Conservation (phyloP, 305 asterid species). For the Fraxinus sp. region DNA sequence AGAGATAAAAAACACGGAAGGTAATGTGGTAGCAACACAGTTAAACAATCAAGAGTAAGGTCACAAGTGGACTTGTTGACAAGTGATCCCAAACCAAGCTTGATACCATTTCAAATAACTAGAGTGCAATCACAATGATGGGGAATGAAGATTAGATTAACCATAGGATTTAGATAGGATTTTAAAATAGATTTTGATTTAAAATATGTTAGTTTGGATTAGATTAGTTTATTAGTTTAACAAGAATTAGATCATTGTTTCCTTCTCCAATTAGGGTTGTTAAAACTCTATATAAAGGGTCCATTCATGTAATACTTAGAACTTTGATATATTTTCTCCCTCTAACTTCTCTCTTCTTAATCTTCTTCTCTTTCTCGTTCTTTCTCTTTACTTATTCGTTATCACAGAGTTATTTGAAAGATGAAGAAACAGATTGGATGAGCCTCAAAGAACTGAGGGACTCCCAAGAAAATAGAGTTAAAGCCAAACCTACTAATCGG, state of each 20-base stretch:
- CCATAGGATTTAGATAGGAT: neutral
- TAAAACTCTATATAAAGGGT: neutral
- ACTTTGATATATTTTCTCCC: neutral
- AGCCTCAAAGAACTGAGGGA: neutral
- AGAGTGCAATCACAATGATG: neutral
- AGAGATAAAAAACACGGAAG: neutral
- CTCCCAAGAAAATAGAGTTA: neutral
- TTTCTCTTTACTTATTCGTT: neutral
- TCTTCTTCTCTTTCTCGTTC: neutral
- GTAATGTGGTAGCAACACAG: neutral
- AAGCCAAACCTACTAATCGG: neutral
- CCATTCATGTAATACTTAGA: neutral
- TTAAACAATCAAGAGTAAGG: neutral
- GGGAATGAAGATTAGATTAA: neutral
- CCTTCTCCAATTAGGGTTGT: neutral
- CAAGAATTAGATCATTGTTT: neutral
- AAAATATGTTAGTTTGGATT: neutral
- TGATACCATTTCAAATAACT: neutral
- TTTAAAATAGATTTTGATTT: neutral
- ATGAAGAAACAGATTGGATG: neutral
- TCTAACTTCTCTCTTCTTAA: neutral
- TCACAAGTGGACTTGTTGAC: neutral
- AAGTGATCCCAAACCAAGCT: neutral
- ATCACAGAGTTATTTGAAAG: neutral
- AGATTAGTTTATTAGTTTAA: neutral